Evolutionary conservation across 139 green algal genomes (phyloP), one percentile per base, ranked within the genome.

Genomic region (Cymbomonas tetramitiformis): DNA sequence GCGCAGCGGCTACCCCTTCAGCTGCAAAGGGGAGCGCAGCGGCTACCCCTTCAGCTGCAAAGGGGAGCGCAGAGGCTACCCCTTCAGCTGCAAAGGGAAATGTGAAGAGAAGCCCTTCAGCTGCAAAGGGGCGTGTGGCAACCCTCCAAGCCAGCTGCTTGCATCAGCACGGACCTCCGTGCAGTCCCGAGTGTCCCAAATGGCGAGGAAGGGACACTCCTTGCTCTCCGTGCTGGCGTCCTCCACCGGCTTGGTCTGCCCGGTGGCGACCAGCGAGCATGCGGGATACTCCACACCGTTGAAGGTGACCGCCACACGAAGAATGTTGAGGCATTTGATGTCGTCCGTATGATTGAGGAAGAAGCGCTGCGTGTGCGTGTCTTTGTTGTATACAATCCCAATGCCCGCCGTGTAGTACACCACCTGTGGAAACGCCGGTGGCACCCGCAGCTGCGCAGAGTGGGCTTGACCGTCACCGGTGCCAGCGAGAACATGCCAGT

Each of bases 311-410:
- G 61, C 54, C n/a, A 64, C 55, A 0, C 52, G 46, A 55, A 72
- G 79, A 36, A 84, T 19, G 2, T 64, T 69, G 21, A 85, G 39
- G 30, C 66, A 70, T 36, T 65, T 73, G 51, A 87, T 79, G 69
- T 87, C 80, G 48, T 87, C 74, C 26, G 67, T 79, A 61, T 87
- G 80, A 18, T 73, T 75, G 23, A 83, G 58, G 74, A 85, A 87
- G 62, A 82, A 83, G 32, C 77, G 58, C 69, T 87, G 79, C 15
- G 21, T 48, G 63, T 75, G 62, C 30, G 55, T 65, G 15, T 41
- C 64, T 50, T 71, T 54, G 49, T 69, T 28, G 67, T 80, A 80
- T 51, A 83, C 75, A 33, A 87, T 61, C 39, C 68, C 80, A 51
- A 87, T 58, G 5, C 67, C 77, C 6, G 80, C 80, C 0, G 70